phyloP scores from a whole-genome alignment of 78 protist genomes.

The Trichosphaerium sp. region DNA sequence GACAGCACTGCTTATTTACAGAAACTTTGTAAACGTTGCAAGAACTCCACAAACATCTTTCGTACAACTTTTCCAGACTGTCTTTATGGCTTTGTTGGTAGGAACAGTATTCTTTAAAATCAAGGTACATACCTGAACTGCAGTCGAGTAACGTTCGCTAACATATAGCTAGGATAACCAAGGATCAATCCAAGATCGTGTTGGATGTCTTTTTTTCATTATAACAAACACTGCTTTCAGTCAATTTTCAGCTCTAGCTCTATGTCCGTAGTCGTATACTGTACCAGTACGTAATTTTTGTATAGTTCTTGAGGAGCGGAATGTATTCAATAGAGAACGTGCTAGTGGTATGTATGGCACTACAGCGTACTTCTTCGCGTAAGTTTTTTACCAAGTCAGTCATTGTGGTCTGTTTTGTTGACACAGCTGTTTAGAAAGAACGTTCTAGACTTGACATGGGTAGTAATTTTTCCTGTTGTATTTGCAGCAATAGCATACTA shows the following conservation, averaged over 20 bases:
- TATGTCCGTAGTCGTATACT: not conserved
- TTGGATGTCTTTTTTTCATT: not conserved
- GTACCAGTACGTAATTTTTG: not conserved
- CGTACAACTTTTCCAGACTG: too few species aligned
- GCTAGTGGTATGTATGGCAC: not conserved
- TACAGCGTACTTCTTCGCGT: not conserved
- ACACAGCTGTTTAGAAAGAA: too few species aligned
- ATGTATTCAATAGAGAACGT: not conserved
- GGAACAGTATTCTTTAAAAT: too few species aligned
- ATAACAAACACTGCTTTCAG: not conserved
- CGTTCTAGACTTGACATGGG: too few species aligned
- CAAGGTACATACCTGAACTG: too few species aligned
- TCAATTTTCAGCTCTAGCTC: not conserved
- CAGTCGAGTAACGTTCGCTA: not conserved
- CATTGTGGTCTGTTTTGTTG: too few species aligned
- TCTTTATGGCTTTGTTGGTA: too few species aligned
- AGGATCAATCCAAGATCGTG: not conserved
- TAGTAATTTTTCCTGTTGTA: too few species aligned
- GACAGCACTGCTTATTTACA: too few species aligned
- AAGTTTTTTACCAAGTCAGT: not conserved
- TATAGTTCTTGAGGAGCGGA: not conserved
- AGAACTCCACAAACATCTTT: too few species aligned
- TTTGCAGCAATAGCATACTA: too few species aligned
- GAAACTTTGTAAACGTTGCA: too few species aligned
- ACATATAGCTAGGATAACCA: not conserved